Evolutionary conservation across 257 asterid genomes (phyloP).

Genomic region (Parsonsia alboflavescens): DNA sequence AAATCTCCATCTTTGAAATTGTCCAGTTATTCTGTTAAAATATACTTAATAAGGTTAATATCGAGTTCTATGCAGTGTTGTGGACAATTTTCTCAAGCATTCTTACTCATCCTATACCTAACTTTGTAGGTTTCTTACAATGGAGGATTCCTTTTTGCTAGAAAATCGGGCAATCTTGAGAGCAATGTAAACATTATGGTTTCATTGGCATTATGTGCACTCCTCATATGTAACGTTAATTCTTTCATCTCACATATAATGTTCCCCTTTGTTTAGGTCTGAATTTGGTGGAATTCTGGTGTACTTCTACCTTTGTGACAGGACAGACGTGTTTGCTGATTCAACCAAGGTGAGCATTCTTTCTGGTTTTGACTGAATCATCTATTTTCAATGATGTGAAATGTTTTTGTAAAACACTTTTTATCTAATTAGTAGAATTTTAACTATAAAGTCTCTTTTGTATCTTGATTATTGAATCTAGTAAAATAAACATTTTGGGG

Average conservation of each 20-base stretch:
- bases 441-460: not conserved
- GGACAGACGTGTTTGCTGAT: slow-evolving; percentile 75
- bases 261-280: slow-evolving; percentile 53
- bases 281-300: slow-evolving; percentile 82
- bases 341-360: slow-evolving; percentile 63
- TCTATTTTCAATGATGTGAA: not conserved
- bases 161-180: slow-evolving; percentile 43
- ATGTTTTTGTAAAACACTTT: not conserved
- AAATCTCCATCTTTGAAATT: slow-evolving; percentile 62
- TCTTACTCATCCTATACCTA: slow-evolving; percentile 17
- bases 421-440: not conserved
- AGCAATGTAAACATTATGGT: slow-evolving; percentile 34
- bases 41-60: slow-evolving; percentile 69
- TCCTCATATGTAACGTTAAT: slow-evolving; percentile 1
- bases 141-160: slow-evolving; percentile 49
- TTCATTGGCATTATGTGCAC: slow-evolving; percentile 6
- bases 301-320: slow-evolving; percentile 85
- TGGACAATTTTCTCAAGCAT: slow-evolving; percentile 14
- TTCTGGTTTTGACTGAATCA: not conserved
- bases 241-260: slow-evolving; percentile 17
- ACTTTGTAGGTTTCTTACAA: slow-evolving; percentile 38
- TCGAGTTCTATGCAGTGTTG: slow-evolving; percentile 3
- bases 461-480: not conserved
- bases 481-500: not conserved
- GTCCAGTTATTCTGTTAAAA: slow-evolving; percentile 51